A percentile compares a stretch with the other conserved stretches of the same genome.
These are phyloP conservation scores for Didymella glomerata DNA, from an alignment of 2,329 filamentous ascomycete species.

Conservation along the genomic window DNA sequence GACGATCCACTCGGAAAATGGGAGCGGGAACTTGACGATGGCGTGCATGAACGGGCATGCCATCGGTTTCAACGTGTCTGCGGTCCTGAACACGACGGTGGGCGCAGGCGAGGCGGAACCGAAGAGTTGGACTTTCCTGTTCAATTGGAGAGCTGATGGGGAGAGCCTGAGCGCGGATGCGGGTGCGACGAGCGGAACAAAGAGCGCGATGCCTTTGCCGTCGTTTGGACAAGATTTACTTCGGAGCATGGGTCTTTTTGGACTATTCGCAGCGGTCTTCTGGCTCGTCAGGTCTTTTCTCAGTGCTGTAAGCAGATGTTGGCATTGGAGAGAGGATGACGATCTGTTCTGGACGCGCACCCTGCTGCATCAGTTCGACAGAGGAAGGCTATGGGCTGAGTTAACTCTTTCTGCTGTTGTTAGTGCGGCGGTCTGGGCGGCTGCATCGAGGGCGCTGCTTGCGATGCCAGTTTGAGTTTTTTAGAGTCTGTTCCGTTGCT, in stretches of 20 bases:
- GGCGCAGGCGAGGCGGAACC: neutral
- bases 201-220: neutral
- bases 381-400: neutral
- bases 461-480: neutral
- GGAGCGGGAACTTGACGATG: conserved; percentile 5
- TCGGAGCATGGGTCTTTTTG: neutral
- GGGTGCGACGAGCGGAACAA: neutral
- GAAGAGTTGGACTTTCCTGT: neutral
- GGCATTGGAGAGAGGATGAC: conserved; percentile 2
- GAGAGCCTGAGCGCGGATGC: too few relatives aligned
- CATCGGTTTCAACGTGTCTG: neutral
- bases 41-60: neutral
- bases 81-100: neutral
- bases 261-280: neutral
- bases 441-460: neutral
- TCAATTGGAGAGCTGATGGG: neutral
- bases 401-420: neutral
- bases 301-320: neutral
- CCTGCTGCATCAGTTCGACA: neutral
- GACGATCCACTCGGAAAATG: neutral
- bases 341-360: neutral
- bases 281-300: neutral
- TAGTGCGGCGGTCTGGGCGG: neutral
- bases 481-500: neutral
- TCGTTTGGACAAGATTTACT: neutral